phyloP scores from a whole-genome alignment of 2,329 filamentous ascomycete genomes.

The Fusarium pseudograminearum region DNA sequence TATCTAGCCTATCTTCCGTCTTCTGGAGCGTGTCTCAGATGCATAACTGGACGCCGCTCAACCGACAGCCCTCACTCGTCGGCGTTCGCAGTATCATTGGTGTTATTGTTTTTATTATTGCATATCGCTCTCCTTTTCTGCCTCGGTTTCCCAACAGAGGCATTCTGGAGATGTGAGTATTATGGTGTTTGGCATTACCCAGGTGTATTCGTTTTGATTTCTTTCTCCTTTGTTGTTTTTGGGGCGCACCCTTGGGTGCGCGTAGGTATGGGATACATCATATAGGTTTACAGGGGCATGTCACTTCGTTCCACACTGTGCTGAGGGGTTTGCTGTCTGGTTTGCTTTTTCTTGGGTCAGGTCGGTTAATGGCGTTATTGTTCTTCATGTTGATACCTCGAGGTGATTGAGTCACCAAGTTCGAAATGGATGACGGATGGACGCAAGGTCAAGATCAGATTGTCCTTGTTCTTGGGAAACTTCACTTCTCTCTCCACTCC shows the following conservation, averaged over 20 bases:
- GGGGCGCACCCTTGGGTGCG: constrained; percentile 31
- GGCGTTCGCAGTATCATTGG: constrained; percentile 40
- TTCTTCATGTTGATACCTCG: constrained; percentile 46
- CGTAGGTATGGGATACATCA: constrained; percentile 41
- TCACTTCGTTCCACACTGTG: constrained; percentile 34
- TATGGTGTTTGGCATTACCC: constrained; percentile 39
- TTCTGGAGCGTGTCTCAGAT: not conserved
- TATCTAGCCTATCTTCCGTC: constrained; percentile 8
- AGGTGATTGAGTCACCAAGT: constrained; percentile 26
- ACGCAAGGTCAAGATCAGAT: constrained; percentile 32
- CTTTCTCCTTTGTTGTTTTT: not conserved
- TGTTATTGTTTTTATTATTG: constrained; percentile 27
- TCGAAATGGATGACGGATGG: constrained; percentile 27
- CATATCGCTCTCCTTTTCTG: constrained; percentile 25
- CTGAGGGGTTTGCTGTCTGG: constrained; percentile 21
- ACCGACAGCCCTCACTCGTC: constrained; percentile 12
- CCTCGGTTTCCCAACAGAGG: constrained; percentile 12
- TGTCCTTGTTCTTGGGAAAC: constrained; percentile 31
- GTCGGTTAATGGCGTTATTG: constrained; percentile 30
- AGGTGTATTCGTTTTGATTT: constrained; percentile 15
- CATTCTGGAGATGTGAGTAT: constrained; percentile 21
- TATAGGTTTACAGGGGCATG: constrained; percentile 44
- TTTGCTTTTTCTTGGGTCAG: constrained; percentile 28
- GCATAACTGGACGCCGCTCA: not conserved
- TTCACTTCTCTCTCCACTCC: constrained; percentile 36